Evolutionary conservation across 2,329 filamentous ascomycete genomes (phyloP).

Genomic region (Aspergillus pseudoglaucus): DNA sequence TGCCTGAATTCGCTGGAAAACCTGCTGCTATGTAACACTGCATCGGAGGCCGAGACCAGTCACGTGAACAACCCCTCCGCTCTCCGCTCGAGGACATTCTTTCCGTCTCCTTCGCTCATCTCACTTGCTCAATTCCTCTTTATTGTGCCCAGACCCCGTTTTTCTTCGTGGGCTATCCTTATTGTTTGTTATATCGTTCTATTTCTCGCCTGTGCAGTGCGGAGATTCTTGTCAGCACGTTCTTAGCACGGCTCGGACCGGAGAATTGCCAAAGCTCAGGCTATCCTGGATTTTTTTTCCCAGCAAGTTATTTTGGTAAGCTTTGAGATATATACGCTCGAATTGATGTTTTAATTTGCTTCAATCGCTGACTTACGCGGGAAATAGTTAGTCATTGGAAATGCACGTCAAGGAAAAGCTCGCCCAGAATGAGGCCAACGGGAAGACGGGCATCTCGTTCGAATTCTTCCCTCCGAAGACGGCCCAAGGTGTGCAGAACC

Average conservation of each 20-base stretch:
- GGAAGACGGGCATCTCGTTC: slow-evolving; percentile 90
- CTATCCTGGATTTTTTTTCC: background rate
- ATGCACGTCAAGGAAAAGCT: slow-evolving; percentile 98
- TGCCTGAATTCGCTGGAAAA: too few species aligned
- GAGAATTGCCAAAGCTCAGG: background rate
- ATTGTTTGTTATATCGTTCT: background rate
- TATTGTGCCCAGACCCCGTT: too few species aligned
- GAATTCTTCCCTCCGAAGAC: slow-evolving; percentile 99
- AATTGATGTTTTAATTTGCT: background rate
- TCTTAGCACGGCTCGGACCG: background rate
- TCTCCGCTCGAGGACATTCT: slow-evolving; percentile 6
- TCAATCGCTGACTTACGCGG: background rate
- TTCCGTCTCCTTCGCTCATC: background rate
- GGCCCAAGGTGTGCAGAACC: slow-evolving; percentile 80
- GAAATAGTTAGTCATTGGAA: slow-evolving; percentile 30
- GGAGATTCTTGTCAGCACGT: background rate
- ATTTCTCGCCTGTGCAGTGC: background rate
- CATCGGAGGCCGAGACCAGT: background rate
- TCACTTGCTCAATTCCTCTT: background rate
- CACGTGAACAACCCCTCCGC: background rate
- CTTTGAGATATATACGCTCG: too few species aligned
- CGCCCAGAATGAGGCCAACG: slow-evolving; percentile 68
- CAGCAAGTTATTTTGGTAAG: background rate
- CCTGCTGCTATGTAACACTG: too few species aligned
- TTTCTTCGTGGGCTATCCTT: too few species aligned